Evolutionary conservation across 108 stramenopile genomes (phyloP).

Genomic region (Craspedostauros australis): DNA sequence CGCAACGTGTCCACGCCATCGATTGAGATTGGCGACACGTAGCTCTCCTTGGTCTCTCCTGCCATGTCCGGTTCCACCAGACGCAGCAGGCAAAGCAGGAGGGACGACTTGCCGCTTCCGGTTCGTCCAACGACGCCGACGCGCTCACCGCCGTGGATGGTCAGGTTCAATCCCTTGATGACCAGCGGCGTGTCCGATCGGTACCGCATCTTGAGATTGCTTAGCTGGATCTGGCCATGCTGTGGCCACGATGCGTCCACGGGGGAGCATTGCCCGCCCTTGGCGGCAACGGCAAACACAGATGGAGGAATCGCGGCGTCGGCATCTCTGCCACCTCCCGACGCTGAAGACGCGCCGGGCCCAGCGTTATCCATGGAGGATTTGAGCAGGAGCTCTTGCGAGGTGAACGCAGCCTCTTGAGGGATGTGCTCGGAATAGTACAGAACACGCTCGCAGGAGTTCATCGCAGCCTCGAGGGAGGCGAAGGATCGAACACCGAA

Average conservation of each 20-base stretch:
- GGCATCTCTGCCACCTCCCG: neutral
- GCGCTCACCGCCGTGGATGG: slow-evolving; percentile 70
- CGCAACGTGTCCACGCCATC: slow-evolving; percentile 85
- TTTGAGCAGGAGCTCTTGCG: slow-evolving; percentile 47
- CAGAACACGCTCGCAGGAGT: slow-evolving; percentile 77
- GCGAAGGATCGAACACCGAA: slow-evolving; percentile 78
- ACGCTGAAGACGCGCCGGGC: neutral
- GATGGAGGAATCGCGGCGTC: slow-evolving; percentile 9
- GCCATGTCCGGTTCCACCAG: slow-evolving; percentile 71
- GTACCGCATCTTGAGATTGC: slow-evolving; percentile 76
- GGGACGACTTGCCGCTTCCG: slow-evolving; percentile 56
- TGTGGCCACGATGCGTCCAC: slow-evolving; percentile 63
- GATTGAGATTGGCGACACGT: slow-evolving; percentile 60
- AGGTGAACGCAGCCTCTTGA: slow-evolving; percentile 59
- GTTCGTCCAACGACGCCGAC: slow-evolving; percentile 90
- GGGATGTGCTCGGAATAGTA: slow-evolving; percentile 70
- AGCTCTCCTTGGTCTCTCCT: slow-evolving; percentile 15
- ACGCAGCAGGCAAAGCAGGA: slow-evolving; percentile 79
- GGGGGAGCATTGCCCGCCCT: slow-evolving; percentile 46
- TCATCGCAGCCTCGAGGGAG: slow-evolving; percentile 88
- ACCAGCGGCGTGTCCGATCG: slow-evolving; percentile 76
- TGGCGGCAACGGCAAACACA: slow-evolving; percentile 34
- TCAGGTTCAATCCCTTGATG: slow-evolving; percentile 78
- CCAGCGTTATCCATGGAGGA: neutral
- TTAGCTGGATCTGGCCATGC: slow-evolving; percentile 63